Percentiles rank a stretch among this genome's conserved stretches.
phyloP scores from a whole-genome alignment of 805 yeast genomes.

The Candida cerambycidarum region DNA sequence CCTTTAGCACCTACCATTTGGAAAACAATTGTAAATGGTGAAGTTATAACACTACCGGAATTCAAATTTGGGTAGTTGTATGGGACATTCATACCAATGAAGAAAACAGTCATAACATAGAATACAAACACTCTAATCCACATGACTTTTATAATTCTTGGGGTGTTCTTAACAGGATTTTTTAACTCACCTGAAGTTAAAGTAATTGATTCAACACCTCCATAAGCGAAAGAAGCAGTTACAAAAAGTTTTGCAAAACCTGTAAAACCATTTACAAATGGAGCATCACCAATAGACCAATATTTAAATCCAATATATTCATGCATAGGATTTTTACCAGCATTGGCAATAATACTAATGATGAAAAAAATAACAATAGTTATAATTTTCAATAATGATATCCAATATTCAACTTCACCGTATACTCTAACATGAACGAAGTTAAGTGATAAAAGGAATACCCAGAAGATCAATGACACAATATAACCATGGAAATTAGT shows the following conservation, averaged over 20 bases:
- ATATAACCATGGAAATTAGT: constrained; percentile 51
- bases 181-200: constrained; percentile 36
- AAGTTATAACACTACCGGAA: constrained; percentile 28
- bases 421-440: constrained; percentile 39
- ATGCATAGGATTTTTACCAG: constrained; percentile 52
- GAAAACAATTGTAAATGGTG: constrained; percentile 45
- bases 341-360: constrained; percentile 54
- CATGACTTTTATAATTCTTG: constrained; percentile 30
- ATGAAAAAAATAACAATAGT: constrained; percentile 59
- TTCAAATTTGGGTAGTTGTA: constrained; percentile 35
- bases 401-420: constrained; percentile 43
- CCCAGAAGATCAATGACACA: constrained; percentile 54
- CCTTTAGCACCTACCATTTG: constrained; percentile 43
- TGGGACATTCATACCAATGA: constrained; percentile 44
- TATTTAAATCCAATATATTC: constrained; percentile 44
- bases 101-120: constrained; percentile 37
- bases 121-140: constrained; percentile 35
- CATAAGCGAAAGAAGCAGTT: constrained; percentile 52
- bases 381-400: constrained; percentile 43
- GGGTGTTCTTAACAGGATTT: constrained; percentile 30
- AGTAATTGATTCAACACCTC: constrained; percentile 46
- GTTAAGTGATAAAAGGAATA: constrained; percentile 43
- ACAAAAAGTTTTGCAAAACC: constrained; percentile 53
- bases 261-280: constrained; percentile 50
- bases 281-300: constrained; percentile 51